Conservation (phyloP, 768 basidiomycete species). For the Pulveroboletus sp. region DNA sequence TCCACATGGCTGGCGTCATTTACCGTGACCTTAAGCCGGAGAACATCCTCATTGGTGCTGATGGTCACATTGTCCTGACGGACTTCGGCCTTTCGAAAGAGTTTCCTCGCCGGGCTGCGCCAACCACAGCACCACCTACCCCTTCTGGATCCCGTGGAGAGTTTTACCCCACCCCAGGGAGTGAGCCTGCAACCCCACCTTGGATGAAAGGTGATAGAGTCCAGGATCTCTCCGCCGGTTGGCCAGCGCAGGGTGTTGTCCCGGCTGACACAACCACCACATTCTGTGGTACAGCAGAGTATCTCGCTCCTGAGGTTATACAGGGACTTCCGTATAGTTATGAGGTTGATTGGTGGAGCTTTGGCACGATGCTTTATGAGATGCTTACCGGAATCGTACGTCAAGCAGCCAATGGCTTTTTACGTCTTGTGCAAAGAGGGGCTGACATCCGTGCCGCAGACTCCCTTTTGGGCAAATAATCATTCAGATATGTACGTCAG, state of each 20-base stretch:
- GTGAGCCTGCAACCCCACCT: constrained; percentile 51
- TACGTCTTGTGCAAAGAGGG: constrained; percentile 13
- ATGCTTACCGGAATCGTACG: constrained; percentile 92
- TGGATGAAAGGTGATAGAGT: constrained; percentile 71
- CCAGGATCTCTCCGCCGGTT: constrained; percentile 49
- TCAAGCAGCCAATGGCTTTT: constrained; percentile 6
- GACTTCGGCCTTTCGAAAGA: constrained; percentile 96
- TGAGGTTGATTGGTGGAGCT: constrained; percentile 97
- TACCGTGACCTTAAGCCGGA: constrained; percentile 97
- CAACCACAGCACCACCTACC: constrained; percentile 53
- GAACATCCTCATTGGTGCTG: constrained; percentile 89
- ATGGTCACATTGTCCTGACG: constrained; percentile 95
- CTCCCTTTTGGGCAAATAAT: constrained; percentile 89
- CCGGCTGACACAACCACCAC: constrained; percentile 69
- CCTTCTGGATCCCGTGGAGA: constrained; percentile 49
- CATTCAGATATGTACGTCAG: constrained; percentile 94
- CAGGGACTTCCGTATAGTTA: constrained; percentile 87
- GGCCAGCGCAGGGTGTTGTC: constrained; percentile 51
- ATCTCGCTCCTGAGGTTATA: constrained; percentile 95
- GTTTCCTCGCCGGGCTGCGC: constrained; percentile 56
- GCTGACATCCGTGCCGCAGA: constrained; percentile 41
- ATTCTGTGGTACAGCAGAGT: constrained; percentile 96
- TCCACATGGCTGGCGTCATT: constrained; percentile 92
- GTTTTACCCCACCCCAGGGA: constrained; percentile 45
- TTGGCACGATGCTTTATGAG: constrained; percentile 97